Conservation (phyloP, 2,329 filamentous ascomycete genomes). For the Dothideomycetes sp. region DNA sequence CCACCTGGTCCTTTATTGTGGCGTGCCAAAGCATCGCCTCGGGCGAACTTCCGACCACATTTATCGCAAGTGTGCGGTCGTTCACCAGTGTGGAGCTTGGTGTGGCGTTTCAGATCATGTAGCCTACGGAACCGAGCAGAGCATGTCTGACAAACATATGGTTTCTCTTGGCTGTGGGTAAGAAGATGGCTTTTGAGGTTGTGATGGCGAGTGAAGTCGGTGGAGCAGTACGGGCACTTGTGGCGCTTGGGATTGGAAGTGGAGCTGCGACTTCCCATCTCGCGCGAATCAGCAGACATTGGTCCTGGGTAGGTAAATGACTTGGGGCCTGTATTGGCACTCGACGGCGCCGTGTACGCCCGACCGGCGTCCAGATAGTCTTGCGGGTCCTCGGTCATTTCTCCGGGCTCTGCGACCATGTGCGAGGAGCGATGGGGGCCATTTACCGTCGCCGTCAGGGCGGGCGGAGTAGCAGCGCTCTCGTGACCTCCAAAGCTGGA, state of each 20-base stretch:
- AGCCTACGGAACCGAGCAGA: conserved; percentile 83
- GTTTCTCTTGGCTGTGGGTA: conserved; percentile 97
- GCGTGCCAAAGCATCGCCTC: conserved; percentile 85
- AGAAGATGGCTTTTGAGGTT: conserved; percentile 95
- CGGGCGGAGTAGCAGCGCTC: conserved; percentile 22
- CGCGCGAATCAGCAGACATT: conserved; percentile 34
- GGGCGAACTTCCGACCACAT: conserved; percentile 87
- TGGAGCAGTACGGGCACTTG: conserved; percentile 92
- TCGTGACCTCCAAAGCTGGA: conserved; percentile 44
- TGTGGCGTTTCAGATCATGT: conserved; percentile 91
- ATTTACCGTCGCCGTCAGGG: conserved; percentile 37
- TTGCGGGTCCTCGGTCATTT: conserved; percentile 24
- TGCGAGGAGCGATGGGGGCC: conserved; percentile 27
- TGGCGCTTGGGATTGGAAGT: conserved; percentile 71
- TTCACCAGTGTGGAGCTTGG: conserved; percentile 93
- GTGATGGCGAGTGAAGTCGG: conserved; percentile 93
- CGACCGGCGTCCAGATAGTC: conserved; percentile 24
- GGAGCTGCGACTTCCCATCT: conserved; percentile 48
- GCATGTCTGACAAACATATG: conserved; percentile 88
- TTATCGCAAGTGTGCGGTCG: conserved; percentile 90
- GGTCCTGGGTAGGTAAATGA: conserved; percentile 55
- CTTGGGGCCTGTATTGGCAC: conserved; percentile 32
- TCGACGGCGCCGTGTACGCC: conserved; percentile 10
- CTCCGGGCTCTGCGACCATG: conserved; percentile 22
- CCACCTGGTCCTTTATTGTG: conserved; percentile 94